These are phyloP conservation scores for Microbotryum lychnidis-dioicae DNA, from an alignment of 1,284 basidiomycete genomes.

Conservation along the genomic window DNA sequence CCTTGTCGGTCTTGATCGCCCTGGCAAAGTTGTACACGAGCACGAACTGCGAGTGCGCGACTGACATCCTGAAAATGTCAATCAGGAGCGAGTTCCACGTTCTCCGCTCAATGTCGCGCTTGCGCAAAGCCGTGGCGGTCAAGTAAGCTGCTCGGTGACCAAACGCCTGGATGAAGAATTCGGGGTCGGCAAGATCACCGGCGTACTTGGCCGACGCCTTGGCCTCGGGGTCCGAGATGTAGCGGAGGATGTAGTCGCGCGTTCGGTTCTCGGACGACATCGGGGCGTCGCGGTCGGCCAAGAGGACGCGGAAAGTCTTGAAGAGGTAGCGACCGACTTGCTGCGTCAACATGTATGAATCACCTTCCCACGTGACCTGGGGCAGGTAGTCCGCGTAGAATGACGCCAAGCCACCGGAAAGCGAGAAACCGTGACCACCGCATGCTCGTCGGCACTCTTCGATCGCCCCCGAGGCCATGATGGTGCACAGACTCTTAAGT, in stretches of 20 bases:
- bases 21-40: conserved; percentile 42
- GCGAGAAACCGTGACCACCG: conserved; percentile 41
- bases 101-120: conserved; percentile 39
- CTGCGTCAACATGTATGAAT: conserved; percentile 42
- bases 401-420: conserved; percentile 33
- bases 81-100: conserved; percentile 41
- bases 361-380: conserved; percentile 39
- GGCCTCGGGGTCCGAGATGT: conserved; percentile 37
- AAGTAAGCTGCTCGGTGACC: conserved; percentile 42
- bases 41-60: conserved; percentile 36
- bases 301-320: conserved; percentile 34
- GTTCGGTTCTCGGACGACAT: conserved; percentile 34
- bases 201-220: conserved; percentile 33
- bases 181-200: conserved; percentile 36
- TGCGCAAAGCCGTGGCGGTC: conserved; percentile 38
- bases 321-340: conserved; percentile 41
- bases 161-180: conserved; percentile 40
- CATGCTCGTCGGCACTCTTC: conserved; percentile 42
- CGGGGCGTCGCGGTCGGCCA: conserved; percentile 20
- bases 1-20: conserved; percentile 40
- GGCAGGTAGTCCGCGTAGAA: conserved; percentile 31
- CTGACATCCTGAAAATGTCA: conserved; percentile 37
- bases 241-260: conserved; percentile 39
- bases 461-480: conserved; percentile 40
- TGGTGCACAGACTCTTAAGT: conserved; percentile 40